Conservation (phyloP, 192 early-diverging fungal species). For the Spizellomyces punctatus region DNA sequence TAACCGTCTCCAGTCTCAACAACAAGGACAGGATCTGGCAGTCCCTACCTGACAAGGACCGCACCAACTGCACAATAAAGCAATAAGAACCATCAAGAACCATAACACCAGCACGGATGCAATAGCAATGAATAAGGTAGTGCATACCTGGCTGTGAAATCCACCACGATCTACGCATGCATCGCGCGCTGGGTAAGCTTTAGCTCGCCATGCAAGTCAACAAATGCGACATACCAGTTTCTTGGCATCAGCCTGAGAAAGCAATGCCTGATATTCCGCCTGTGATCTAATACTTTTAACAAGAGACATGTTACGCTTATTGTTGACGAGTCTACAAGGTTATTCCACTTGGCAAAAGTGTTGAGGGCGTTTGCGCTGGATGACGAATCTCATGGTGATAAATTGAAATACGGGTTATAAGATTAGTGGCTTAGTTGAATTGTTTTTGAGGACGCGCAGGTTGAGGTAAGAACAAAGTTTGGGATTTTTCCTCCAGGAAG, state of each 20-base stretch:
- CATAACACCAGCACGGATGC: too few relatives aligned
- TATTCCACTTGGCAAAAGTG: too few relatives aligned
- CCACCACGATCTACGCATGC: slow-evolving; percentile 42
- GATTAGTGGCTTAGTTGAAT: too few relatives aligned
- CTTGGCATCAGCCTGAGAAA: slow-evolving; percentile 18
- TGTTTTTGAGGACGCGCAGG: too few relatives aligned
- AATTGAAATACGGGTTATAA: too few relatives aligned
- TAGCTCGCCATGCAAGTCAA: not conserved
- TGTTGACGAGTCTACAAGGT: too few relatives aligned
- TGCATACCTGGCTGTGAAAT: slow-evolving; percentile 46
- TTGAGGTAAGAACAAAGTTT: too few relatives aligned
- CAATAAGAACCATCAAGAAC: not conserved
- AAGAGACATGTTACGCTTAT: not conserved
- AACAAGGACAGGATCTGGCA: not conserved
- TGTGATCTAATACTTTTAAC: slow-evolving; percentile 24
- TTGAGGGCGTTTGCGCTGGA: too few relatives aligned
- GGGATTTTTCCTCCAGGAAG: too few relatives aligned
- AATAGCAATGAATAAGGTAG: too few relatives aligned
- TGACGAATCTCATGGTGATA: too few relatives aligned
- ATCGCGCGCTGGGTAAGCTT: too few relatives aligned
- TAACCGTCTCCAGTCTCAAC: not conserved
- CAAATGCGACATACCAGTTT: slow-evolving; percentile 20
- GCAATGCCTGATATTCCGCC: slow-evolving; percentile 25
- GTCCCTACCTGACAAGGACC: slow-evolving; percentile 38
- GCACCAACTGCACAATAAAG: slow-evolving; percentile 22